These are phyloP conservation scores for Handroanthus guayacan DNA, from an alignment of 257 asterid genomes.

Conservation along the genomic window DNA sequence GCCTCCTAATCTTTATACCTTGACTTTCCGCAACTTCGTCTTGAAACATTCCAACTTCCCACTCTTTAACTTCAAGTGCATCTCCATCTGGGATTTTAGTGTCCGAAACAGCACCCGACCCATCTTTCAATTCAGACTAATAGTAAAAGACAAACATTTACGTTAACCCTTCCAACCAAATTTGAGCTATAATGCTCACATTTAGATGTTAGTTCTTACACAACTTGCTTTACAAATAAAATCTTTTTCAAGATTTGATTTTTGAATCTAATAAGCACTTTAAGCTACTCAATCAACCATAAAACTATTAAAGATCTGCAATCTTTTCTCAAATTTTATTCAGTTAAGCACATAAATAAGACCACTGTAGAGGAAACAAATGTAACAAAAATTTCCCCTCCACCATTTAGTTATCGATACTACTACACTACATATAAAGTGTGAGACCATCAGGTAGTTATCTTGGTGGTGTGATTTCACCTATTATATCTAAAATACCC, in stretches of 20 bases:
- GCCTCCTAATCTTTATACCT: constrained; percentile 86
- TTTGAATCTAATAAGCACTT: constrained; percentile 6
- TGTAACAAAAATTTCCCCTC: neutral
- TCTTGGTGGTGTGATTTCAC: too few relatives aligned
- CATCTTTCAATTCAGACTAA: constrained; percentile 59
- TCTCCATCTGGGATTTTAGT: constrained; percentile 58
- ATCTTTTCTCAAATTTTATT: constrained; percentile 4
- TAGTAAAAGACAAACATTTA: neutral
- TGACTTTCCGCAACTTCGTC: constrained; percentile 80
- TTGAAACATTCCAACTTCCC: constrained; percentile 85
- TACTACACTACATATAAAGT: neutral
- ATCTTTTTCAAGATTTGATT: neutral
- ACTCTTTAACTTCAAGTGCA: constrained; percentile 69
- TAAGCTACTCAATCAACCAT: neutral
- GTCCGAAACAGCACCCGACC: constrained; percentile 42
- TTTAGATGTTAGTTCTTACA: neutral
- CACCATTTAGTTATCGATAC: neutral
- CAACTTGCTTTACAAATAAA: neutral
- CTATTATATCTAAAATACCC: too few relatives aligned
- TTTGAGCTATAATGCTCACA: neutral
- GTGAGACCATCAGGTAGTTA: too few relatives aligned
- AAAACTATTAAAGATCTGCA: neutral
- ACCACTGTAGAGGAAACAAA: neutral
- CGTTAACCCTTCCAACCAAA: constrained; percentile 16
- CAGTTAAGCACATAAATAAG: neutral